A percentile compares a stretch with the other conserved stretches of the same genome.
phyloP scores from a whole-genome alignment of 2,329 filamentous ascomycete genomes.

The Fusarium cyanostomum region DNA sequence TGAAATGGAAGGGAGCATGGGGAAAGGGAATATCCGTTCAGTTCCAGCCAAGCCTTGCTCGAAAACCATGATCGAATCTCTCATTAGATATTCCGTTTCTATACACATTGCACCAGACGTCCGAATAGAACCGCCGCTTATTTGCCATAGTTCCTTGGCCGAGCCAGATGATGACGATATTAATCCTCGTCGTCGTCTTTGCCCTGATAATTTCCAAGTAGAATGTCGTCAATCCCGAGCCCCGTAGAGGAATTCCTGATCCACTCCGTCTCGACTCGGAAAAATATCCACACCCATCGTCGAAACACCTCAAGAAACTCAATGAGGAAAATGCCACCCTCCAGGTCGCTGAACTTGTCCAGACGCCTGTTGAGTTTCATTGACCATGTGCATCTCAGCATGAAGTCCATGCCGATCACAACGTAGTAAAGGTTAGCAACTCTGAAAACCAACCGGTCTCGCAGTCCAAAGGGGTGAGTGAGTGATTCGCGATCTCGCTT shows the following conservation, averaged over 20 bases:
- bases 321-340: constrained; percentile 87
- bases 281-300: constrained; percentile 97
- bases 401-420: constrained; percentile 80
- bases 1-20: constrained; percentile 1
- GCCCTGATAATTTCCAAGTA: constrained; percentile 76
- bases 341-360: constrained; percentile 85
- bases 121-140: constrained; percentile 16
- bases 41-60: constrained; percentile 18
- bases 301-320: constrained; percentile 87
- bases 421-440: constrained; percentile 80
- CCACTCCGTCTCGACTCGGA: constrained; percentile 95
- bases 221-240: constrained; percentile 73
- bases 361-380: constrained; percentile 85
- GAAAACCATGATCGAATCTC: constrained; percentile 12
- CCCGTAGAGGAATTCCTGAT: constrained; percentile 65
- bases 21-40: constrained; percentile 2
- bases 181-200: constrained; percentile 61
- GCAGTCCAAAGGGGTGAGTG: constrained; percentile 80
- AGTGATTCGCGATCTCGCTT: constrained; percentile 65
- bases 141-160: background rate
- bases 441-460: constrained; percentile 77
- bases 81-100: constrained; percentile 32
- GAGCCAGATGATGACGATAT: constrained; percentile 16
- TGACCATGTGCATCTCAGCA: constrained; percentile 90
- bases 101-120: constrained; percentile 32